Percentiles rank a stretch among this genome's conserved stretches.
These are phyloP conservation scores for Paraphaeosphaeria minitans DNA, from an alignment of 2,329 filamentous ascomycete species.

Conservation along the genomic window DNA sequence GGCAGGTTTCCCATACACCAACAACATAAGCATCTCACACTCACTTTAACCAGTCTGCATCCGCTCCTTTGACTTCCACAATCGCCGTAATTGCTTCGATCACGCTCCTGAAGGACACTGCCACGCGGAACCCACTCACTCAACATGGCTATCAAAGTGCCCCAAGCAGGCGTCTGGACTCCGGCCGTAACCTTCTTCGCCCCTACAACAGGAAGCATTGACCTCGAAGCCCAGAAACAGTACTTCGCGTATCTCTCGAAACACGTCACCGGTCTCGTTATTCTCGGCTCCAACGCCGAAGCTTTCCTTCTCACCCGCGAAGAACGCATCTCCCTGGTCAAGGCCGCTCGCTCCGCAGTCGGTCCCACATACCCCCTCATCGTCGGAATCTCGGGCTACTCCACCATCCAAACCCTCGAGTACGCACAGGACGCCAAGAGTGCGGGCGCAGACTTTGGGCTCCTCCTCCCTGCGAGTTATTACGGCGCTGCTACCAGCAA, in stretches of 20 bases:
- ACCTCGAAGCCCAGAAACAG: slow-evolving; percentile 48
- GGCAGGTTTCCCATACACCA: background rate
- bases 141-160: slow-evolving; percentile 9
- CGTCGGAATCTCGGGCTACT: slow-evolving; percentile 51
- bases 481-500: slow-evolving; percentile 52
- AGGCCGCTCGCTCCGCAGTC: slow-evolving; percentile 49
- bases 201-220: slow-evolving; percentile 46
- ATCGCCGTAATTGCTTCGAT: background rate
- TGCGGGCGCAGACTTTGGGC: slow-evolving; percentile 51
- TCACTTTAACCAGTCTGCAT: background rate
- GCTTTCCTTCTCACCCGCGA: slow-evolving; percentile 53
- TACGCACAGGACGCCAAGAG: slow-evolving; percentile 49
- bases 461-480: slow-evolving; percentile 53
- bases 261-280: slow-evolving; percentile 52
- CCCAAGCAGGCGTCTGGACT: slow-evolving; percentile 36
- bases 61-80: background rate
- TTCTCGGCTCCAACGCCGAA: slow-evolving; percentile 56
- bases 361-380: slow-evolving; percentile 51
- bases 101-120: background rate
- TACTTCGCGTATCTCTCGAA: slow-evolving; percentile 53
- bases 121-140: background rate
- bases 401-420: slow-evolving; percentile 51
- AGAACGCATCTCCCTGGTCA: slow-evolving; percentile 49
- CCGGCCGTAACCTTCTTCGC: slow-evolving; percentile 56
- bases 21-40: background rate